Percentiles rank a stretch among this genome's conserved stretches.
phyloP scores from a whole-genome alignment of 495 filamentous ascomycete genomes.

The Monascus purpureus region DNA sequence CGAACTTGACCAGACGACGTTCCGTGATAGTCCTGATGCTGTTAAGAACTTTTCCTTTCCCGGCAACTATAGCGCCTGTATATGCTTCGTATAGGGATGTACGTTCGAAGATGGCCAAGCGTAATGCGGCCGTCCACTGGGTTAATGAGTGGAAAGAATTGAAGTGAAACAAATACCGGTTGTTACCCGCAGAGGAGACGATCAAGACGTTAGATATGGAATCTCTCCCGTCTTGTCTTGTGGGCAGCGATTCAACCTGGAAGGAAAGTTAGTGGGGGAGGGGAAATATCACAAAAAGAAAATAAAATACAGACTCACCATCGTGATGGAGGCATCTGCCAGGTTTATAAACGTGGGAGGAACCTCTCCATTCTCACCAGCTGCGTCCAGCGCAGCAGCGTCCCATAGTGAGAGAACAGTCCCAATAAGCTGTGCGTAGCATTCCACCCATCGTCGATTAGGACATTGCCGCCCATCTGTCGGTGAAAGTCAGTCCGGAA shows the following conservation, averaged over 20 bases:
- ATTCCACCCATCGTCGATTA: conserved; percentile 90
- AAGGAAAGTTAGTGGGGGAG: neutral
- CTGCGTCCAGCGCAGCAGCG: conserved; percentile 80
- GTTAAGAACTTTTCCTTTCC: conserved; percentile 79
- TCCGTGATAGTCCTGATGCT: conserved; percentile 80
- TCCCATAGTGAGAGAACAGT: conserved; percentile 95
- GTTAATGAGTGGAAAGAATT: conserved; percentile 85
- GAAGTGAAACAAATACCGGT: conserved; percentile 91
- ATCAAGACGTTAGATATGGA: conserved; percentile 87
- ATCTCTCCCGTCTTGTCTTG: conserved; percentile 55
- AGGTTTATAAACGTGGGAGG: conserved; percentile 93
- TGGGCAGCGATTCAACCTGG: conserved; percentile 84
- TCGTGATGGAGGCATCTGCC: conserved; percentile 92
- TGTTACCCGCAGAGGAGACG: conserved; percentile 86
- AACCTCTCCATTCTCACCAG: conserved; percentile 69
- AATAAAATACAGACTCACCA: conserved; percentile 43
- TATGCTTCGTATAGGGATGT: conserved; percentile 90
- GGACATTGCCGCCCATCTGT: conserved; percentile 75
- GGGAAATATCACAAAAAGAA: neutral
- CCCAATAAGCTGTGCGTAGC: conserved; percentile 90
- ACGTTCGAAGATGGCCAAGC: conserved; percentile 90
- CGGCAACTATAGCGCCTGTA: conserved; percentile 87
- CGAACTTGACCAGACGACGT: conserved; percentile 54
- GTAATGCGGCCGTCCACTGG: conserved; percentile 92
- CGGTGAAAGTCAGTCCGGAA: conserved; percentile 3